These are phyloP conservation scores for Saccharomycopsis sp. DNA, from an alignment of 805 yeast genomes.

Conservation along the genomic window DNA sequence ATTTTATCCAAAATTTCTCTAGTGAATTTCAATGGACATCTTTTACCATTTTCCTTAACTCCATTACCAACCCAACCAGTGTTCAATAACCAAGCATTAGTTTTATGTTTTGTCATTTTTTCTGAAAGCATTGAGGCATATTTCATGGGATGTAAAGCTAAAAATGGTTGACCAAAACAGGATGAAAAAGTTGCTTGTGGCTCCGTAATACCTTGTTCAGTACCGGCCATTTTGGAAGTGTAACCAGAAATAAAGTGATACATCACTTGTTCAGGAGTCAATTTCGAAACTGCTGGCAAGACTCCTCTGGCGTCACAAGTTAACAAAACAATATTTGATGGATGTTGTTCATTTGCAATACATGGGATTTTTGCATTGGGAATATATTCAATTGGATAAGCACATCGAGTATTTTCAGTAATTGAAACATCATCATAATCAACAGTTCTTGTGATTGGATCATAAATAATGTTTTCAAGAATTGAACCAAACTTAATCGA, in stretches of 20 bases:
- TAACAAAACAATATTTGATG: constrained; percentile 80
- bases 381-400: constrained; percentile 94
- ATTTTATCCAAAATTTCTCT: constrained; percentile 93
- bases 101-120: constrained; percentile 80
- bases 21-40: constrained; percentile 96
- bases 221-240: constrained; percentile 99
- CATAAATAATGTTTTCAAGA: constrained; percentile 85
- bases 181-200: constrained; percentile 98
- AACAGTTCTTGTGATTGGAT: constrained; percentile 66
- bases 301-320: constrained; percentile 99
- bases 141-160: constrained; percentile 95
- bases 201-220: constrained; percentile 97
- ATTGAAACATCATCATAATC: constrained; percentile 74
- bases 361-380: constrained; percentile 97
- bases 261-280: constrained; percentile 94
- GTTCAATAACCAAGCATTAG: constrained; percentile 92
- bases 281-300: constrained; percentile 90
- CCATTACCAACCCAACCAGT: constrained; percentile 99
- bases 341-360: constrained; percentile 69
- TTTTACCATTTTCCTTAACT: constrained; percentile 86
- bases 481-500: constrained; percentile 93
- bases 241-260: constrained; percentile 97
- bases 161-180: constrained; percentile 98
- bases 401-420: constrained; percentile 97
- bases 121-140: constrained; percentile 94